phyloP scores from a whole-genome alignment of 768 basidiomycete genomes.

The Mycena albidolilacea region DNA sequence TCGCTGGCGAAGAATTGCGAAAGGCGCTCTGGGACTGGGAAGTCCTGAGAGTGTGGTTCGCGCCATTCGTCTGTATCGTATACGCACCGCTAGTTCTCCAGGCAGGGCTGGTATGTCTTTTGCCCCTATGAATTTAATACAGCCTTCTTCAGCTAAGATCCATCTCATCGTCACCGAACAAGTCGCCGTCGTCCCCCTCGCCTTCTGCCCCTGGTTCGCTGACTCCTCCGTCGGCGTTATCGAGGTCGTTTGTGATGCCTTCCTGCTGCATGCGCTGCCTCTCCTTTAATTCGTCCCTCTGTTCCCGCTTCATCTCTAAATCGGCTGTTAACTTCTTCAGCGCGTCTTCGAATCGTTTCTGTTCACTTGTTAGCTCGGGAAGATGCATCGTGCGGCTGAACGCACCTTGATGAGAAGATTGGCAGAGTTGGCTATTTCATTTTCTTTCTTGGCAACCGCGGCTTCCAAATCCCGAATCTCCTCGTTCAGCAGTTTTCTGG shows the following conservation, averaged over 20 bases:
- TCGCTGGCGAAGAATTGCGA: slow-evolving; percentile 59
- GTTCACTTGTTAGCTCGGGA: slow-evolving; percentile 7
- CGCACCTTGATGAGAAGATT: slow-evolving; percentile 90
- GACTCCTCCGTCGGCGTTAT: slow-evolving; percentile 47
- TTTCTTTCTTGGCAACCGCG: slow-evolving; percentile 88
- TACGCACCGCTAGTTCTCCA: slow-evolving; percentile 84
- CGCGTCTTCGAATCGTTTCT: slow-evolving; percentile 96
- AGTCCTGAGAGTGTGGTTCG: slow-evolving; percentile 85
- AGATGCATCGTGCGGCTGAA: background rate
- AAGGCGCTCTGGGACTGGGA: slow-evolving; percentile 84
- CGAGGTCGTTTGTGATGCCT: slow-evolving; percentile 64
- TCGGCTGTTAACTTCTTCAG: slow-evolving; percentile 90
- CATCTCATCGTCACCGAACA: slow-evolving; percentile 64
- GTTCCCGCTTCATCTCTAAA: slow-evolving; percentile 86
- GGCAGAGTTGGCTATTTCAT: slow-evolving; percentile 84
- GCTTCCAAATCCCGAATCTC: slow-evolving; percentile 92
- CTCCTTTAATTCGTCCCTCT: slow-evolving; percentile 86
- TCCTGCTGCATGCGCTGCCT: slow-evolving; percentile 80
- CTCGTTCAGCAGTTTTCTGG: slow-evolving; percentile 85
- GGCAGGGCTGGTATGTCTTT: slow-evolving; percentile 70
- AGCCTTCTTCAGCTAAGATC: slow-evolving; percentile 40
- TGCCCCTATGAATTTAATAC: slow-evolving; percentile 46
- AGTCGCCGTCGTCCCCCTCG: slow-evolving; percentile 50
- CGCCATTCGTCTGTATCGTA: slow-evolving; percentile 85
- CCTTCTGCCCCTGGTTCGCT: slow-evolving; percentile 50